Evolutionary conservation across 148 eudicot species (phyloP), one percentile per base, ranked within the genome.

Genomic region (Persicaria maculosa): DNA sequence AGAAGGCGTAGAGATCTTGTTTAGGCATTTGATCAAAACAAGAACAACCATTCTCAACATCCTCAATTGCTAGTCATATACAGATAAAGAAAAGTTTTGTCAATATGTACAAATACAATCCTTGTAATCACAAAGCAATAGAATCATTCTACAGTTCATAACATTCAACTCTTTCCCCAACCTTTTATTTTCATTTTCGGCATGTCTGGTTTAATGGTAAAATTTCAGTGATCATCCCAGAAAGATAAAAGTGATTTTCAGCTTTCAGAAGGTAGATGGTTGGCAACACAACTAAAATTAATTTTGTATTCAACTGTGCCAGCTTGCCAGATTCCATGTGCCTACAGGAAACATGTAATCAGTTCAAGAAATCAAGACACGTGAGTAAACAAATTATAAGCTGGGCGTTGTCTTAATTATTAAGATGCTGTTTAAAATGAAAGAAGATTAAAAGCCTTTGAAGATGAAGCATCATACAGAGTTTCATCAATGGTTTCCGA

Each of bases 21-120:
- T 77, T 58, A 79, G 79, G 74, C 59, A 69, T 67, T 58, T 83
- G 31, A 76, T 80, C 72, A 79, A 74, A 59, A 67, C 80, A 15
- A 82, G 85, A 75, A 76, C 82, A 43, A 72, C 72, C 53, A 78
- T 78, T 57, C 77, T 78, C 15, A 81, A 81, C 74, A 76, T 75
- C 65, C n/a, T 75, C 43, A 77, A 69, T 75, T 50, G 58, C 50
- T 81, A 64, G 69, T 11, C 40, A 31, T 40, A 25, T 10, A 6
- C 4, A 74, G 61, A 20, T 45, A 17, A 10, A 47, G 25, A 43
- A 64, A 2, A 12, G 40, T 36, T 64, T 64, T 64, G 69, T 64
- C 69, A 25, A 40, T 40, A 5, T 64, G 46, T 64, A 64, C 46
- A 64, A 9, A 36, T 20, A 14, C 7, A 12, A 36, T 64, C 36